Evolutionary conservation across 768 basidiomycete genomes (phyloP), one percentile per base, ranked within the genome.

Genomic region (Paxillus ammoniavirescens): DNA sequence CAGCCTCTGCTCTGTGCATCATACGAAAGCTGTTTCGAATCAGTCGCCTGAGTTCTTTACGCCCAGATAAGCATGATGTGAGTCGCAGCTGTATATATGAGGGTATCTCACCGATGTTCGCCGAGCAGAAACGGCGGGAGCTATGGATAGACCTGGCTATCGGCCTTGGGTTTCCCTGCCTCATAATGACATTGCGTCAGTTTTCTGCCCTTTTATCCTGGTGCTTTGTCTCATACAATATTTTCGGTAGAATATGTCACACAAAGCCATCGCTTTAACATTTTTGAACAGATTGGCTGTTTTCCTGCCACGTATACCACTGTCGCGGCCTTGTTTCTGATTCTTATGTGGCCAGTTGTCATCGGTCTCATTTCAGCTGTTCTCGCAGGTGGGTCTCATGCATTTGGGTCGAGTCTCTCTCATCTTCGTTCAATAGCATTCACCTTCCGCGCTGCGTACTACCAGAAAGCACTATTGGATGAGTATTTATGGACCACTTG

Each of bases 11-110:
- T 4, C 71, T 83, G 4, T 82, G 80, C 64, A 84, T 84, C 63
- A 82, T 81, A 60, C 78, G 81, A 15, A 78, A 85, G 14, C 76
- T 89, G 5, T 87, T 85, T 65, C 71, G 76, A 56, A 84, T 86
- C 45, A 77, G 82, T 8, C 69, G 36, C 17, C 18, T 48, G 31
- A 12, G 33, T 35, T 13, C 41, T 18, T 14, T 33, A 15, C 17
- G 17, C 50, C 8, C 15, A 17, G n/a, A 42, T 5, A 47, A 43
- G n/a, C 60, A 59, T 6, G 65, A 75, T 54, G 77, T 76, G 38
- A 54, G 59, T 7, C 13, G 28, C 35, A 26, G 26, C 18, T 44
- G 15, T 2, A 18, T 36, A 15, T 6, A 7, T 66, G 15, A 10
- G n/a, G 15, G 13, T 31, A 38, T 7, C 44, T 45, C 2, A 3